These are phyloP conservation scores for Acanthamoeba triangularis DNA, from an alignment of 208 protist species.

Conservation along the genomic window DNA sequence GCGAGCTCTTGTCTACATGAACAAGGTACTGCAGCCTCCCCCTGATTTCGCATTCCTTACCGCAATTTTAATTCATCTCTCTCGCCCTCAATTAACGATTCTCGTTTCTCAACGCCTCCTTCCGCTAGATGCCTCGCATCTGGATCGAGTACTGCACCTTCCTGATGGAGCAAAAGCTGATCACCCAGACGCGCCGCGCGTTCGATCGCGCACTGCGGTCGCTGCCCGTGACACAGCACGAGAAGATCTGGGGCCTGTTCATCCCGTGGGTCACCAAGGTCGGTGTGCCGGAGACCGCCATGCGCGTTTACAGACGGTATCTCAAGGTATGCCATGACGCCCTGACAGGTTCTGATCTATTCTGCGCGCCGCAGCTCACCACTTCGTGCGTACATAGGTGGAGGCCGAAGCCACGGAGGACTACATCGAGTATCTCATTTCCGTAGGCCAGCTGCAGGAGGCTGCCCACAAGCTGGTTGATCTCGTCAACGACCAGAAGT, in stretches of 20 bases:
- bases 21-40: too few relatives aligned
- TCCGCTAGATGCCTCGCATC: conserved; percentile 94
- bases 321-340: conserved; percentile 83
- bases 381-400: conserved; percentile 69
- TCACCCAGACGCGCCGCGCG: conserved; percentile 59
- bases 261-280: conserved; percentile 89
- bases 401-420: conserved; percentile 83
- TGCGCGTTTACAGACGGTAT: conserved; percentile 92
- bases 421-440: conserved; percentile 87
- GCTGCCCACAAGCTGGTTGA: conserved; percentile 82
- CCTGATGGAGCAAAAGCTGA: conserved; percentile 88
- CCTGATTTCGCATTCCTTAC: too few relatives aligned
- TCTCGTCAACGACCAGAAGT: conserved; percentile 88
- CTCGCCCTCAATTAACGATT: not conserved
- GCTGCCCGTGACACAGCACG: conserved; percentile 96
- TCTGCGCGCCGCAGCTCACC: conserved; percentile 5
- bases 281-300: conserved; percentile 90
- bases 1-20: conserved; percentile 92
- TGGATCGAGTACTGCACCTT: conserved; percentile 95
- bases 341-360: not conserved
- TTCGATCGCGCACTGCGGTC: conserved; percentile 90
- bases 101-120: not conserved
- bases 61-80: not conserved
- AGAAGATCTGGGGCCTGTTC: conserved; percentile 94
- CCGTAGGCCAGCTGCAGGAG: conserved; percentile 83